Base-by-base conservation (phyloP, 306 rosid genomes). In the Castanospermum australe region DNA sequence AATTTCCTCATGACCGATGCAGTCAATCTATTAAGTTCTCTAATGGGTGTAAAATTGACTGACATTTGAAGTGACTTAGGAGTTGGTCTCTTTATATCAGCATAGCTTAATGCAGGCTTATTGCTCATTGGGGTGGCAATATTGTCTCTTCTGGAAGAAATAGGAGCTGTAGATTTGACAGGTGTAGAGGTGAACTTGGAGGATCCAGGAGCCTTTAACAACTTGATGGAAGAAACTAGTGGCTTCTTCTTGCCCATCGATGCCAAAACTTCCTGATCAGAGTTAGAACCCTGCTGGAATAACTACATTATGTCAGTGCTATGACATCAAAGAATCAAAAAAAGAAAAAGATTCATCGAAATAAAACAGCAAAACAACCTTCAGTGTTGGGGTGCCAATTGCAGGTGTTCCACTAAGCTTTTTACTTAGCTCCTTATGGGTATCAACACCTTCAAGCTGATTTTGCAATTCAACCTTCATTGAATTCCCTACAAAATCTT, bases 1-100 rank as follows among this genome's bases (percentile, higher is more conserved):
- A 93, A 91, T 79, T 84, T 95, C 78, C 91, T 88, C 76, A 91
- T 91, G 22, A 93, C 96, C 9, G 90, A 87, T 69, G 94, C 91
- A 65, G 96, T 95, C 33, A 95, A 61, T 80, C 89, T 88, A 48
- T 91, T 90, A 22, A 95, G 77, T 45, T 95, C 99, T 81, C 90
- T 92, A 47, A 95, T 90, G 28, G 98, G 99, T 32, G 99, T 91
- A 78, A 93, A 95, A 50, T 65, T 86, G 36, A 85, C 89, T 3
- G 94, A 81, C 89, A 73, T 85, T 36, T 85, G 81, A 67, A 80
- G 74, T 10, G 97, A 88, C 80, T 85, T 90, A 5, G 92, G 92
- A 30, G 97, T 90, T 28, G 87, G 63, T 84, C 78, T 90, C 79
- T 79, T 89, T 87, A 82, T 91, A 44, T 89, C 97, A n/a, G 83